Evolutionary conservation across 306 rosid species (phyloP), one percentile per base, ranked within the genome.

Genomic region (Lathyrus tuberosus): DNA sequence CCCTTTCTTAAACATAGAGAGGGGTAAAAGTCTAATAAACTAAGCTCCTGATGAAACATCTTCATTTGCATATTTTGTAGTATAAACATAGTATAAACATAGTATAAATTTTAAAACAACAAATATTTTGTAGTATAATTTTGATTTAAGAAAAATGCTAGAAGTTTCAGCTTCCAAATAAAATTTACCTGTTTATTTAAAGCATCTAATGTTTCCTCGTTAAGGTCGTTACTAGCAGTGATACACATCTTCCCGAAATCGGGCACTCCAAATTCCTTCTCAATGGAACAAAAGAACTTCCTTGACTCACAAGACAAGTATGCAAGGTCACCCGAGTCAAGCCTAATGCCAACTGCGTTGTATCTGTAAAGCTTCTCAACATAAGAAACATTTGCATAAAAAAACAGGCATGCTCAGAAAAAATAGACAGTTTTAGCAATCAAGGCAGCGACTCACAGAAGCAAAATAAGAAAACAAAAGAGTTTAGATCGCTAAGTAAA

Each of bases 121-220:
- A 49, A 49, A 49, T 49, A 2, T 48, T 48, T 48, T 48, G 12
- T 49, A 5, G 37, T 31, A 16, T 8, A 17, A 49, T 49, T 49
- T 17, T 17, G 26, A 15, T 49, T 8, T 49, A 17, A 17, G 7
- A 14, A 9, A 67, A 40, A 26, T 15, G 17, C 26, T 16, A 62
- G 3, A 53, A 60, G 44, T 13, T 66, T 78, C 66, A 18, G 18
- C 26, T 24, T 53, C 61, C n/a, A 62, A 30, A 26, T 22, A 18
- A 38, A 10, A 14, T 51, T 74, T 70, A 87, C 98, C 96, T 93
- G 98, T 86, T 93, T 93, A 77, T 93, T 93, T 81, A 90, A 82
- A 76, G 96, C 98, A 82, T 93, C 98, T 83, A 90, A 75, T 35
- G 98, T 93, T 85, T 90, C 98, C 80, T 93, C 98, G 61, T 93